Conservation (phyloP, 257 asterid species). For the Salvia miltiorrhiza region DNA sequence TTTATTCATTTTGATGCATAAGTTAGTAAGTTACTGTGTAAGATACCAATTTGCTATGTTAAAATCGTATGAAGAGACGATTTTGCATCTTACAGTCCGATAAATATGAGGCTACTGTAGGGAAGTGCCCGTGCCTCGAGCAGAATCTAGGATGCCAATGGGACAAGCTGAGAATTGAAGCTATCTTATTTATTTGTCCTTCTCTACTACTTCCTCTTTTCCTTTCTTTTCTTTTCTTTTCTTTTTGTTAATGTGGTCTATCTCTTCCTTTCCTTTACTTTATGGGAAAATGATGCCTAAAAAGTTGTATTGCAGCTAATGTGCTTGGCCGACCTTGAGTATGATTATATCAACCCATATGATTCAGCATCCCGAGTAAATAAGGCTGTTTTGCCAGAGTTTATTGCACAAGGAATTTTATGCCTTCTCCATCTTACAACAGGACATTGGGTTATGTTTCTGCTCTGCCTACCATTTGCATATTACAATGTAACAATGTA, state of each 20-base stretch:
- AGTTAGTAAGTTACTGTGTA: background rate
- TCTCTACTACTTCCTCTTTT: background rate
- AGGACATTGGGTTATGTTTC: slow-evolving; percentile 81
- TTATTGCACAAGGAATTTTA: slow-evolving; percentile 51
- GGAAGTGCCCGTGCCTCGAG: background rate
- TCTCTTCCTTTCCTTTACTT: slow-evolving; percentile 3
- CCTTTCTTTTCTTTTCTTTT: no score
- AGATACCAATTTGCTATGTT: background rate
- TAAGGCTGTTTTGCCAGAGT: slow-evolving; percentile 66
- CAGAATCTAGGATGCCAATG: background rate
- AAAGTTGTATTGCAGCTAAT: slow-evolving; percentile 54
- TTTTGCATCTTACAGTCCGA: background rate
- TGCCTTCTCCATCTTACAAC: slow-evolving; percentile 72
- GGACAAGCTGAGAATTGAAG: background rate
- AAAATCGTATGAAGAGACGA: background rate
- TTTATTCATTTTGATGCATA: background rate
- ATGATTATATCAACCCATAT: slow-evolving; percentile 78
- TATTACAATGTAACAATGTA: slow-evolving; percentile 59
- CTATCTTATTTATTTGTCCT: background rate
- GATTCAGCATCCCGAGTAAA: slow-evolving; percentile 85
- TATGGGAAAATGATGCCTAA: slow-evolving; percentile 22
- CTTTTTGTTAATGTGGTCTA: background rate
- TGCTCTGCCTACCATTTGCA: slow-evolving; percentile 66
- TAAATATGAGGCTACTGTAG: background rate
- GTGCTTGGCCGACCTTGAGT: slow-evolving; percentile 89